These are phyloP conservation scores for Scedosporium aurantiacum DNA, from an alignment of 2,329 filamentous ascomycete genomes.

Conservation along the genomic window DNA sequence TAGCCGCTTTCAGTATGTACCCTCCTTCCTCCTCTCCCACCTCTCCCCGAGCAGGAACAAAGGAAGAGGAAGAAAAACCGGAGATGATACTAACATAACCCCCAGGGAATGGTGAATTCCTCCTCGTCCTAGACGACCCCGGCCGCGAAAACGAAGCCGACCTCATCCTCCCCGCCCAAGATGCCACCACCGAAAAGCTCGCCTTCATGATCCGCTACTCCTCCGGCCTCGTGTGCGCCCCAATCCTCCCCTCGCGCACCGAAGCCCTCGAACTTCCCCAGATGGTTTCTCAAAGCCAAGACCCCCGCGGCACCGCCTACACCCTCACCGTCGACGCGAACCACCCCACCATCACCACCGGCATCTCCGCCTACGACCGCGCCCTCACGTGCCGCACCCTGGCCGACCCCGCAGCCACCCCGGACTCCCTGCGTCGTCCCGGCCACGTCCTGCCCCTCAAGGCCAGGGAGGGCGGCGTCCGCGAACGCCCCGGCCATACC, in stretches of 20 bases:
- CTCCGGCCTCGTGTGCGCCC: constrained; percentile 84
- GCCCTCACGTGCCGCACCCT: constrained; percentile 70
- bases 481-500: constrained; percentile 74
- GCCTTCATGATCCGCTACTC: constrained; percentile 91
- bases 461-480: constrained; percentile 68
- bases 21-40: constrained; percentile 1
- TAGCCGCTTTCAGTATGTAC: constrained; percentile 51
- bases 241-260: constrained; percentile 60
- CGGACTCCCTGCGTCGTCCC: constrained; percentile 62
- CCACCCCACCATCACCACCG: constrained; percentile 65
- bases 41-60: constrained; percentile 3
- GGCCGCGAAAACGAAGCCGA: constrained; percentile 97
- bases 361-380: constrained; percentile 82
- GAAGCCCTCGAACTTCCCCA: constrained; percentile 66
- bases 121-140: constrained; percentile 87
- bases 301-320: constrained; percentile 87
- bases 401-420: constrained; percentile 49
- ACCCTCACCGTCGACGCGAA: constrained; percentile 78
- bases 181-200: constrained; percentile 80
- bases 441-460: constrained; percentile 85
- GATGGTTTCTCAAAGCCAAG: constrained; percentile 69
- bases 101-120: constrained; percentile 72
- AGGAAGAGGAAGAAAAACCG: neutral
- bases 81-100: constrained; percentile 7
- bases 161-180: constrained; percentile 83